Percentiles rank a stretch among this genome's conserved stretches.
phyloP scores from a whole-genome alignment of 495 filamentous ascomycete genomes.

The Pyrenopolyporus hunteri region DNA sequence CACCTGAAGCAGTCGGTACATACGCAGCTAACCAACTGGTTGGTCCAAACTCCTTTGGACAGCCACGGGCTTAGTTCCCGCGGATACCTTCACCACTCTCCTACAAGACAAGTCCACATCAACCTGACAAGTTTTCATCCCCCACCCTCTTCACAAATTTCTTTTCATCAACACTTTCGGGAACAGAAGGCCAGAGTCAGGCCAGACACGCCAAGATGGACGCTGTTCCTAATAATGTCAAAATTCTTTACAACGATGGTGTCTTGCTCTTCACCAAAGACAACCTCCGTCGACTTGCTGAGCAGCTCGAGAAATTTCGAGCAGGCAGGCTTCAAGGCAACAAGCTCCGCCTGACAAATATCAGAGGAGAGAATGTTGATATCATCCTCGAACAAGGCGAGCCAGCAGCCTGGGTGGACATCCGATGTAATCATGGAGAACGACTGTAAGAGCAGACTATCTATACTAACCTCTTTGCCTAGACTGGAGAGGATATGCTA shows the following conservation, averaged over 20 bases:
- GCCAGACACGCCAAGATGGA: background rate
- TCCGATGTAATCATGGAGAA: slow-evolving; percentile 13
- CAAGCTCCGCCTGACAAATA: background rate
- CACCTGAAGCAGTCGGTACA: too few relatives aligned
- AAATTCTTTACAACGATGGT: background rate
- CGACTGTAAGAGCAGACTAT: slow-evolving; percentile 3
- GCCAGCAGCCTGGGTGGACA: background rate
- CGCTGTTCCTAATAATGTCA: background rate
- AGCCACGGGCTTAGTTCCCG: too few relatives aligned
- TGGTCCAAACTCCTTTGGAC: too few relatives aligned
- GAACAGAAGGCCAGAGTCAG: background rate
- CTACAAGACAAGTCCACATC: too few relatives aligned
- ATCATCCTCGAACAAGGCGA: background rate
- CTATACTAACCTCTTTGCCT: background rate
- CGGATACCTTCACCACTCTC: too few relatives aligned
- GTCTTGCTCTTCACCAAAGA: background rate
- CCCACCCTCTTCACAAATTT: background rate
- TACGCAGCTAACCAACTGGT: too few relatives aligned
- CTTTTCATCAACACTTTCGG: background rate
- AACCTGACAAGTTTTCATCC: background rate
- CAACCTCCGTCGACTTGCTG: background rate
- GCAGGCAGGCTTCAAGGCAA: background rate
- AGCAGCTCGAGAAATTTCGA: slow-evolving; percentile 2
- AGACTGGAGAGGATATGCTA: background rate
- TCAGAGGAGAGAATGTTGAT: slow-evolving; percentile 14